These are phyloP conservation scores for Eucalyptus cloeziana DNA, from an alignment of 345 rosid genomes.

Conservation along the genomic window DNA sequence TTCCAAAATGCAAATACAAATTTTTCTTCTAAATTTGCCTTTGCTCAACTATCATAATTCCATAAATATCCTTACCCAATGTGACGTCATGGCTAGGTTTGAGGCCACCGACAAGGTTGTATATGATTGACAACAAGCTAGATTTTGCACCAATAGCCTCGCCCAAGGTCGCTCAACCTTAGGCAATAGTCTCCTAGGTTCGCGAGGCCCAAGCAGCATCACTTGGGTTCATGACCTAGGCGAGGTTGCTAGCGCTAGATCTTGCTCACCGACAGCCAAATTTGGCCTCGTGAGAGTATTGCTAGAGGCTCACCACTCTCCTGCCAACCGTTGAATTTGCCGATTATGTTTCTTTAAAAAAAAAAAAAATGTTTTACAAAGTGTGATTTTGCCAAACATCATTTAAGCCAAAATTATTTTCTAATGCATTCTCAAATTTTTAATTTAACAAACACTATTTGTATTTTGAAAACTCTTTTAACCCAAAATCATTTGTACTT, in stretches of 20 bases:
- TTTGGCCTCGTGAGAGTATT: neutral
- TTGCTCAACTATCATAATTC: neutral
- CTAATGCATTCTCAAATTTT: too few species aligned
- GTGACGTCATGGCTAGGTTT: neutral
- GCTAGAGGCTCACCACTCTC: neutral
- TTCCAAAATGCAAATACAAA: neutral
- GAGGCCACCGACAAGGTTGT: neutral
- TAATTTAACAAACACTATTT: neutral
- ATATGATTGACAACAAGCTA: neutral
- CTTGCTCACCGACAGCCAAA: neutral
- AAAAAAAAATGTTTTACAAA: too few species aligned
- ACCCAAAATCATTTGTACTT: too few species aligned
- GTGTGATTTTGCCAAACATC: neutral
- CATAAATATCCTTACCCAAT: neutral
- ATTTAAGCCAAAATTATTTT: neutral
- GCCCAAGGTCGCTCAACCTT: neutral
- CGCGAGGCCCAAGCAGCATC: too few species aligned
- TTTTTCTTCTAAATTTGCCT: neutral
- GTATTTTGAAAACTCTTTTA: neutral
- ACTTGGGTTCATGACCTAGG: neutral
- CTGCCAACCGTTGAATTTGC: fast-evolving
- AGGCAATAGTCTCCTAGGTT: too few species aligned
- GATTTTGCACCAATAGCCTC: neutral
- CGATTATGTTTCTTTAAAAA: too few species aligned
- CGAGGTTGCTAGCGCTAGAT: fast-evolving